Evolutionary conservation across 1,284 basidiomycete genomes (phyloP), one percentile per base, ranked within the genome.

Genomic region (Moesziomyces sp.): DNA sequence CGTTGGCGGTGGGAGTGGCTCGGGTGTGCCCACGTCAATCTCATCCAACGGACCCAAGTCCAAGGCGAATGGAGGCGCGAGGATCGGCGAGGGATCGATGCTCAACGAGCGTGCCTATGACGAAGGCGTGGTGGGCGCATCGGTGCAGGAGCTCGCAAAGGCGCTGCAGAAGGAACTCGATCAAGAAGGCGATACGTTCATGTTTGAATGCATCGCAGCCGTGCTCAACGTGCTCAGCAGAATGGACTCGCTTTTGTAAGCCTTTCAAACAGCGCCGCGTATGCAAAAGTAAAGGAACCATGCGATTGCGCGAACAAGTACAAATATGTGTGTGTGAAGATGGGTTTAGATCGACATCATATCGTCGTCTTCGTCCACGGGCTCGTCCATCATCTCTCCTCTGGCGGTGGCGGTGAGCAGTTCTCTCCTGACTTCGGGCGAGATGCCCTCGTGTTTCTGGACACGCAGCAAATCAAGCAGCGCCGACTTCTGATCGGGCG

Each of bases 401-500:
- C 88, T 81, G 53, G 87, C 87, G 1, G 87, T 86, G 26, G 85
- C 86, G 48, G 85, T 86, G 43, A 87, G 79, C 38, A 89, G 85
- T 84, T 99, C 97, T 71, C 97, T 86, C 75, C 97, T 88, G 59
- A 99, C 91, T 85, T 99, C 97, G 0, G 90, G 87, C 46, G 92
- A 89, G 80, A 99, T 97, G 78, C 94, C 92, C 1, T 91, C 88
- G 84, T 99, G 97, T 11, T 91, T 90, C 52, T 93, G 91, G 3
- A 89, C 91, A 35, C 94, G 89, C 55, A 97, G 88, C 44, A 98
- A 92, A 80, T 99, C 97, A 58, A 98, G 86, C n/a, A 99, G 86
- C 8, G 96, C 94, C 80, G 97, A 93, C 85, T 98, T 99, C 84
- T 99, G 97, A 84, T 99, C 96, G 0, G 92, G 92, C 0, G 97